Conservation (phyloP, 176 grass and related monocot genomes). For the Lolium perenne region DNA sequence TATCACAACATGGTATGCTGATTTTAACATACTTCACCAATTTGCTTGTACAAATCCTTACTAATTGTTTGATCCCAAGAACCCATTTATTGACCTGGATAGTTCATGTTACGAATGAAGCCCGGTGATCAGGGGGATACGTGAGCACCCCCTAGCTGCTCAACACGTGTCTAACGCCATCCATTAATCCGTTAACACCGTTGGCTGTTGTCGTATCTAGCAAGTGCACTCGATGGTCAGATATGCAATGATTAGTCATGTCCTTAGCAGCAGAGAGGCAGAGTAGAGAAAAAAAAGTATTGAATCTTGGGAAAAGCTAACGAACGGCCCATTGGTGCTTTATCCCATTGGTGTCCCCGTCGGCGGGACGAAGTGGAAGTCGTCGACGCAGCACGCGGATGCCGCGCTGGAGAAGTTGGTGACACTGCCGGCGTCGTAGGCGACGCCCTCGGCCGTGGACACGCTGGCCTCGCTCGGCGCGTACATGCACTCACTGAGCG, state of each 20-base stretch:
- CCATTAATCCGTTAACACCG: too few species aligned
- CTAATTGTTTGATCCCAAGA: conserved; percentile 13
- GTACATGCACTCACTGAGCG: too few species aligned
- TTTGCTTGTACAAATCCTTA: conserved; percentile 13
- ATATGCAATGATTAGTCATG: too few species aligned
- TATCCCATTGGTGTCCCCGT: neutral
- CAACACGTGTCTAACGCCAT: too few species aligned
- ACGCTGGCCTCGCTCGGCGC: conserved; percentile 78
- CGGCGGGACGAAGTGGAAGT: conserved; percentile 49
- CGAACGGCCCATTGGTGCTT: too few species aligned
- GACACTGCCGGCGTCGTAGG: conserved; percentile 51
- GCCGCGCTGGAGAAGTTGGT: conserved; percentile 82
- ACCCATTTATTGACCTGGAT: conserved; percentile 4
- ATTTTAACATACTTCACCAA: neutral
- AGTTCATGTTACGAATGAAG: conserved; percentile 9
- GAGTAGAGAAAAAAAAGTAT: too few species aligned
- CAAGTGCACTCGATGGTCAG: too few species aligned
- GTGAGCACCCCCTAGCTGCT: too few species aligned
- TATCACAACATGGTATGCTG: conserved; percentile 93
- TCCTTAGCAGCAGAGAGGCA: too few species aligned
- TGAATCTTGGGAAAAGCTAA: too few species aligned
- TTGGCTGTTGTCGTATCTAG: too few species aligned
- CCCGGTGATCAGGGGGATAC: too few species aligned
- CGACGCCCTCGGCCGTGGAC: conserved; percentile 60
- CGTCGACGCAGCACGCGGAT: conserved; percentile 56